Evolutionary conservation across 176 grass and related monocot species (phyloP).

Genomic region (Luzula sylvatica): DNA sequence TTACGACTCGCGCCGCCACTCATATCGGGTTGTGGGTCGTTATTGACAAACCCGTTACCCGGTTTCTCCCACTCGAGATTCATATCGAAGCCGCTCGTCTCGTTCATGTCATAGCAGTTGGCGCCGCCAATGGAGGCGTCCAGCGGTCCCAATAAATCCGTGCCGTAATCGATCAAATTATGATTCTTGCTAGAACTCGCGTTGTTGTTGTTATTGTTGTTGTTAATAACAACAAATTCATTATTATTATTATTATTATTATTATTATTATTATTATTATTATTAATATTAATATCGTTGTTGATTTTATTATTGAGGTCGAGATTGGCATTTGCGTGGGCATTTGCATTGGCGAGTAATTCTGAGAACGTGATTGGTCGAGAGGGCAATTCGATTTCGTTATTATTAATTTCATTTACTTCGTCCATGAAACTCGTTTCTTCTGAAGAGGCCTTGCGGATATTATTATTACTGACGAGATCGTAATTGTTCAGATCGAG

Average conservation of each 20-base stretch:
- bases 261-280: too few relatives aligned
- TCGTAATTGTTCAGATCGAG: slow-evolving; percentile 23
- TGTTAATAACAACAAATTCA: not conserved
- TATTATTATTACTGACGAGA: slow-evolving; percentile 11
- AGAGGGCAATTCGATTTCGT: slow-evolving; percentile 12
- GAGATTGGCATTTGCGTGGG: slow-evolving; percentile 19
- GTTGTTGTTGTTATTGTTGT: slow-evolving; percentile 23
- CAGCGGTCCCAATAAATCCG: slow-evolving; percentile 17
- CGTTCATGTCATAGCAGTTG: slow-evolving; percentile 16
- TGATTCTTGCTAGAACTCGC: slow-evolving; percentile 25
- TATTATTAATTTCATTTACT: not conserved
- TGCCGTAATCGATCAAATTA: slow-evolving; percentile 34
- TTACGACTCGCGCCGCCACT: slow-evolving; percentile 27
- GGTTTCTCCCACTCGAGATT: slow-evolving; percentile 41
- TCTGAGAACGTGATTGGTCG: slow-evolving; percentile 18
- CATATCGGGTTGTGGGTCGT: slow-evolving; percentile 12
- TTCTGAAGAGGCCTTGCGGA: not conserved
- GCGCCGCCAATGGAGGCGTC: slow-evolving; percentile 19
- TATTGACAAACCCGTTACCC: slow-evolving; percentile 21
- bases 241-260: too few relatives aligned
- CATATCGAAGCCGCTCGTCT: slow-evolving; percentile 62
- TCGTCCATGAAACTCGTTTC: slow-evolving; percentile 19
- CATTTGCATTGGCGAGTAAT: slow-evolving; percentile 22
- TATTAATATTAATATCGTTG: not conserved
- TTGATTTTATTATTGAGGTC: slow-evolving; percentile 19